Conservation (phyloP, 495 filamentous ascomycete genomes). For the Tuber melanosporum region DNA sequence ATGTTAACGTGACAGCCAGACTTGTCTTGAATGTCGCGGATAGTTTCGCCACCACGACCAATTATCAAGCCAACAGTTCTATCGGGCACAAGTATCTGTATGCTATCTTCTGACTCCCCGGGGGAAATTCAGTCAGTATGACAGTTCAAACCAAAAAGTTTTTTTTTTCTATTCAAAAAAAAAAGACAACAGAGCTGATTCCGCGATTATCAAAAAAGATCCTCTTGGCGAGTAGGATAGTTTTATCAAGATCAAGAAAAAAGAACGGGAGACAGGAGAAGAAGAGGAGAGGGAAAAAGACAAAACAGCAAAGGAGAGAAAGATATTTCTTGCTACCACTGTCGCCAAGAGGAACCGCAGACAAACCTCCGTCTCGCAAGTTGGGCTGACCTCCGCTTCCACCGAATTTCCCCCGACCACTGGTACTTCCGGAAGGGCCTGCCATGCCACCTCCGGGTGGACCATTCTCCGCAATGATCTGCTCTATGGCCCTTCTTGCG, state of each 20-base stretch:
- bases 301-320: slow-evolving; percentile 29
- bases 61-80: slow-evolving; percentile 80
- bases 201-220: slow-evolving; percentile 6
- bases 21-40: slow-evolving; percentile 80
- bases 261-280: not conserved
- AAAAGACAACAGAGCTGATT: slow-evolving; percentile 1
- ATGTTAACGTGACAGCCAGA: slow-evolving; percentile 85
- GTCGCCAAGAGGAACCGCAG: slow-evolving; percentile 35
- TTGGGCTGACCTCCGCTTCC: slow-evolving; percentile 35
- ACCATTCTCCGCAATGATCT: slow-evolving; percentile 71
- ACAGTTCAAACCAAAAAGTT: not conserved
- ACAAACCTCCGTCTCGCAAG: slow-evolving; percentile 44
- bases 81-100: slow-evolving; percentile 85
- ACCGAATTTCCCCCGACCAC: slow-evolving; percentile 28
- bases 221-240: slow-evolving; percentile 1
- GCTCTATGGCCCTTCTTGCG: slow-evolving; percentile 67
- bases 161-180: not conserved
- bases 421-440: slow-evolving; percentile 37
- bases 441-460: slow-evolving; percentile 51
- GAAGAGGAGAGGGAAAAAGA: not conserved
- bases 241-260: slow-evolving; percentile 5
- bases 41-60: slow-evolving; percentile 76
- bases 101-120: slow-evolving; percentile 61
- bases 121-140: slow-evolving; percentile 15
- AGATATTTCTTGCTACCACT: slow-evolving; percentile 36